A percentile compares a stretch with the other conserved stretches of the same genome.
Evolutionary conservation across 140 eudicot species (phyloP).

Genomic region (Stevia rebaudiana): DNA sequence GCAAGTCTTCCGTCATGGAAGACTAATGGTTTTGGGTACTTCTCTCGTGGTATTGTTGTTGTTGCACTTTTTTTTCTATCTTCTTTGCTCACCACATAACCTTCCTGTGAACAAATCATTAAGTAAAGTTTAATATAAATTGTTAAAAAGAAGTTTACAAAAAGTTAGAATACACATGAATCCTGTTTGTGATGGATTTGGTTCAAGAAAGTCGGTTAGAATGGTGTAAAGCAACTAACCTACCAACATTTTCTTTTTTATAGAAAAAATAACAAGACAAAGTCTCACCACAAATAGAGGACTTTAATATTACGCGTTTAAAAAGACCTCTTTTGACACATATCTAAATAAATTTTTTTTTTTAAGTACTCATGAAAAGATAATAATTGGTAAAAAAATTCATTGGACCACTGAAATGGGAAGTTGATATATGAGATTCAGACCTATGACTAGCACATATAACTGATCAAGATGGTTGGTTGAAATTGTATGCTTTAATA

Average conservation of each 20-base stretch:
- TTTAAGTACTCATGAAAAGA: background rate
- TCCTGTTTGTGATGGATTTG: background rate
- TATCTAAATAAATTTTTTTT: no score
- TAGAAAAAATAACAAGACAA: no score
- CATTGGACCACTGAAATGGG: background rate
- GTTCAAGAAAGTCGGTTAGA: constrained; percentile 12
- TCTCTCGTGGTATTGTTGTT: constrained; percentile 52
- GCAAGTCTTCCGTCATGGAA: constrained; percentile 94
- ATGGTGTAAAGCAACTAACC: background rate
- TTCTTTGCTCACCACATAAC: constrained; percentile 62
- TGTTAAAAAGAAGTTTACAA: background rate
- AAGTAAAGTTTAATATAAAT: background rate
- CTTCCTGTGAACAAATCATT: constrained; percentile 55
- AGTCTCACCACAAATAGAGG: no score
- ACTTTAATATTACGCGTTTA: background rate
- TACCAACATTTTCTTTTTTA: background rate
- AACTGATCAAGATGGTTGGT: constrained; percentile 8
- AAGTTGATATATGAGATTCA: background rate
- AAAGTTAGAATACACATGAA: background rate
- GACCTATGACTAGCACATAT: background rate
- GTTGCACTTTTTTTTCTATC: constrained; percentile 37
- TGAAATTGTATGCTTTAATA: constrained; percentile 7
- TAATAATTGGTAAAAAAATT: background rate
- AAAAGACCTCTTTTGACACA: background rate
- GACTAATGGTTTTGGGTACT: constrained; percentile 75